A percentile compares a stretch with the other conserved stretches of the same genome.
Evolutionary conservation across 1,284 basidiomycete species (phyloP).

Genomic region (Wallemia mellicola): DNA sequence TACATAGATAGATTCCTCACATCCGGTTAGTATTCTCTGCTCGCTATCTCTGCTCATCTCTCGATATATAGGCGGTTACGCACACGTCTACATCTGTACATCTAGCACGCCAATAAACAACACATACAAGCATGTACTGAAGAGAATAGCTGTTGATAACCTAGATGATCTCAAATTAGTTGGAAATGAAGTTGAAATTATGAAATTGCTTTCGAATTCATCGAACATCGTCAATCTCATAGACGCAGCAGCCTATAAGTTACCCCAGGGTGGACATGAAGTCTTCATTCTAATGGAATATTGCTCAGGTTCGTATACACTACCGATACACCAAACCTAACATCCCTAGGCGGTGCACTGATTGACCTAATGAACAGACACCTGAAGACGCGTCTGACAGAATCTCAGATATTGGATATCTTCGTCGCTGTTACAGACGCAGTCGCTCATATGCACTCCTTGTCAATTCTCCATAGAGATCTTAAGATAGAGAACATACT

Average conservation of each 20-base stretch:
- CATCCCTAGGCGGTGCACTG: conserved; percentile 52
- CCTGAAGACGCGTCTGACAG: conserved; percentile 67
- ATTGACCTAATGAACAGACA: conserved; percentile 98
- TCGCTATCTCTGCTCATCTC: not conserved
- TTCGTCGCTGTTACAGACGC: conserved; percentile 83
- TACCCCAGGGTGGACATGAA: conserved; percentile 58
- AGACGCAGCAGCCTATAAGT: conserved; percentile 64
- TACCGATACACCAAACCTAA: not conserved
- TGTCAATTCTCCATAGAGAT: conserved; percentile 74
- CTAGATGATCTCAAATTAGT: conserved; percentile 76
- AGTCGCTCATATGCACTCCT: conserved; percentile 82
- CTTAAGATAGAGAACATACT: conserved; percentile 96
- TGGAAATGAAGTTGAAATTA: conserved; percentile 90
- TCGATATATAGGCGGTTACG: conserved; percentile 52
- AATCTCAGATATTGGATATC: conserved; percentile 86
- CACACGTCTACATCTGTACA: conserved; percentile 84
- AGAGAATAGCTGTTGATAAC: conserved; percentile 77
- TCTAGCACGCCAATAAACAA: conserved; percentile 59
- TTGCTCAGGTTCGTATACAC: conserved; percentile 32
- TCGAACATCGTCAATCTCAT: conserved; percentile 79
- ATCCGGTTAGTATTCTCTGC: conserved; percentile 31
- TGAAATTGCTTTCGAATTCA: conserved; percentile 66
- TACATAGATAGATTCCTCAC: conserved; percentile 67
- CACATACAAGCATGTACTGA: conserved; percentile 82
- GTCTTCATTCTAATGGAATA: conserved; percentile 99